Evolutionary conservation across 176 grass and related monocot genomes (phyloP), one percentile per base, ranked within the genome.

Genomic region (Dactylis glomerata): DNA sequence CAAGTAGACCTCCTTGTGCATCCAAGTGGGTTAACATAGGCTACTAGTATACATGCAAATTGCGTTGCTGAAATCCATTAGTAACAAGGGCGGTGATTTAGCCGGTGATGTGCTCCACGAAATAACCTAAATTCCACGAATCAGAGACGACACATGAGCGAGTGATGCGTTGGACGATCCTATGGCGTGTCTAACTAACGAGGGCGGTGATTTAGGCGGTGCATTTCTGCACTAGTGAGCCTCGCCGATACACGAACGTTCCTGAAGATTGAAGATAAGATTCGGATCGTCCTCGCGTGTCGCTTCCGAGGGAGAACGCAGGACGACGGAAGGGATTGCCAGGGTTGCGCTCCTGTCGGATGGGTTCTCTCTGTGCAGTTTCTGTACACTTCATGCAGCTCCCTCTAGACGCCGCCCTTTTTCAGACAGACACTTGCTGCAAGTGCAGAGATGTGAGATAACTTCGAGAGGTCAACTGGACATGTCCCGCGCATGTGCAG

Each of bases 171-270:
- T 62, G 20, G 12, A 34, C 19, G 17, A 52, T 52, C 22, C 22
- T 23, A 6, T 32, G 13, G 40, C 3, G 23, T 36, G 75, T 28
- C 75, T 76, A 81, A 80, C 66, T 74, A 80, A 68, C n/a, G n/a
- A 81, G 56, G 58, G 5, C 70, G 82, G 70, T 81, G 87, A 89
- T 85, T 71, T 41, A 61, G 82, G 27, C 82, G 61, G 83, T 68
- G 64, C 6, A 79, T 59, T 8, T 68, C 10, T 27, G 69, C 46
- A 38, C 40, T 63, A 19, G 42, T 71, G n/a, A 82, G 13, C 28
- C 55, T 64, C 23, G 8, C 20, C 8, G 56, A 68, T 68, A 8
- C 62, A 22, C 23, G 70, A 51, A 41, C 28, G 22, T 76, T 11
- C 24, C n/a, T n/a, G n/a, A n/a, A n/a, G n/a, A n/a, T 36, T 51